phyloP scores from a whole-genome alignment of 805 yeast species.

The Candida oleophila region DNA sequence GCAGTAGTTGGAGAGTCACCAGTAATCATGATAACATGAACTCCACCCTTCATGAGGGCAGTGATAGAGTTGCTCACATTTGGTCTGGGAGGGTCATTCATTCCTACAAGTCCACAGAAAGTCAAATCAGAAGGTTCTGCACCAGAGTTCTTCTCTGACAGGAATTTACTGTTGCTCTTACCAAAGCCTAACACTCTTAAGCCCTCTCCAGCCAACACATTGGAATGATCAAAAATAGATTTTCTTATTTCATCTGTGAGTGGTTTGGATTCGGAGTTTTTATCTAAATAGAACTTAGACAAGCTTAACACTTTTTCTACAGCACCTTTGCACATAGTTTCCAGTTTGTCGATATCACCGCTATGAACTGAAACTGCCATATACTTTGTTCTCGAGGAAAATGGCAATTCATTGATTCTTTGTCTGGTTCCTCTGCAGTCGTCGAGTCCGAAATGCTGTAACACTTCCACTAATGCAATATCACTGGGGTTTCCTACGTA shows the following conservation, averaged over 20 bases:
- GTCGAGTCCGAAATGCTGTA: conserved; percentile 65
- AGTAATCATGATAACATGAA: conserved; percentile 96
- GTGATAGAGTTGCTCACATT: conserved; percentile 76
- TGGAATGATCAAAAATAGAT: conserved; percentile 57
- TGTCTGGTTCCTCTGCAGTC: conserved; percentile 64
- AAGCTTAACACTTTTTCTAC: conserved; percentile 65
- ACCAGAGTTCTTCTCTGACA: conserved; percentile 23
- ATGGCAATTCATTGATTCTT: conserved; percentile 75
- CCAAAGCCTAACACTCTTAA: conserved; percentile 85
- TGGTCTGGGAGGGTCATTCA: conserved; percentile 98
- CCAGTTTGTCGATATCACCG: conserved; percentile 56
- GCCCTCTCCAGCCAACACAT: conserved; percentile 74
- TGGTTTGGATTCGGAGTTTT: conserved; percentile 58
- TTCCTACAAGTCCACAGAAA: conserved; percentile 86
- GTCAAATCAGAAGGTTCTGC: conserved; percentile 56
- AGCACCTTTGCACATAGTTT: conserved; percentile 86
- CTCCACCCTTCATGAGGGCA: conserved; percentile 84
- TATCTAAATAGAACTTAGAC: conserved; percentile 59
- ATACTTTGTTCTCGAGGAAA: conserved; percentile 79
- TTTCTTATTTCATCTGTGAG: conserved; percentile 50
- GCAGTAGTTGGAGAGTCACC: conserved; percentile 93
- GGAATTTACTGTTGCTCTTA: conserved; percentile 37
- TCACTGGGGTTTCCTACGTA: conserved; percentile 93
- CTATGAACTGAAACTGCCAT: conserved; percentile 78
- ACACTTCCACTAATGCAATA: conserved; percentile 79